Conservation (phyloP, 78 protist species). For the Speleostelium caveatum region DNA sequence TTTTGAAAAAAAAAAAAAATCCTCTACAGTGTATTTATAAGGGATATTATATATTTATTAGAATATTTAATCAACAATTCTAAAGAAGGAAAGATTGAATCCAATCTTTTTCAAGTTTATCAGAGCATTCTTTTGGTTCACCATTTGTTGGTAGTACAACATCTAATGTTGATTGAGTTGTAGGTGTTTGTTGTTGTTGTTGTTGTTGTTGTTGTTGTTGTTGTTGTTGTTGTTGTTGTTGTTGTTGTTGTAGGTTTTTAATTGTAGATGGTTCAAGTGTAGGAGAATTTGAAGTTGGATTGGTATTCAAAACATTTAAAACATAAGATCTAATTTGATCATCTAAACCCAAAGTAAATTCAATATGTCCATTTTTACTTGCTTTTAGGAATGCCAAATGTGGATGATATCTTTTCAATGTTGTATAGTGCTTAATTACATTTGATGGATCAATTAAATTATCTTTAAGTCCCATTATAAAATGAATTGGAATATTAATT, state of each 20-base stretch:
- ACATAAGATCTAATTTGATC: conserved; percentile 58
- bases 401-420: conserved; percentile 56
- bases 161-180: no score
- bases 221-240: neutral
- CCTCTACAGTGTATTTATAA: no score
- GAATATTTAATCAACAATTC: no score
- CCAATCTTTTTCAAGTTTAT: no score
- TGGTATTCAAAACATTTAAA: conserved; percentile 14
- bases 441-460: conserved; percentile 64
- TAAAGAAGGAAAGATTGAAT: no score
- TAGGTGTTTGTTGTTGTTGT: neutral
- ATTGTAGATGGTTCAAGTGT: neutral
- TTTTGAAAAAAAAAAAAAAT: no score
- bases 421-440: conserved; percentile 62
- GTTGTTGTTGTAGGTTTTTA: neutral
- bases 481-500: conserved; percentile 72
- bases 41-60: no score
- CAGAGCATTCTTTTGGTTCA: no score
- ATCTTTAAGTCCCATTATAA: conserved; percentile 74
- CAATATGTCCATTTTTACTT: conserved; percentile 71
- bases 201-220: neutral
- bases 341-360: conserved; percentile 65
- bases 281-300: neutral
- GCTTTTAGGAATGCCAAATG: conserved; percentile 59
- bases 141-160: no score